Percentiles rank a stretch among this genome's conserved stretches.
Evolutionary conservation across 441 rosid species (phyloP).

Genomic region (Pelargonium fulgidum): DNA sequence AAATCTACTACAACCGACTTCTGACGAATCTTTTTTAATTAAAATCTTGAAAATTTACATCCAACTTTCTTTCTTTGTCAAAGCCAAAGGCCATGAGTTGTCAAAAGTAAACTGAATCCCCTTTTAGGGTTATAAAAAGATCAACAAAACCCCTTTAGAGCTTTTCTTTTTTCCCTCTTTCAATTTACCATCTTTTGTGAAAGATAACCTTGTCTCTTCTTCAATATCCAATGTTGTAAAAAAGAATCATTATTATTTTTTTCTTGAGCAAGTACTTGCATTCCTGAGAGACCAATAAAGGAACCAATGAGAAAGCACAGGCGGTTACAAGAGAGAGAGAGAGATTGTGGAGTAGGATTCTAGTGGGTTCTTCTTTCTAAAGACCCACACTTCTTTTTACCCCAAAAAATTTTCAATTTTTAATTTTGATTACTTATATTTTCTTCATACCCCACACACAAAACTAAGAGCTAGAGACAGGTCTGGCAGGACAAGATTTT

Average conservation of each 20-base stretch:
- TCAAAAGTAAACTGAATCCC: constrained; percentile 24
- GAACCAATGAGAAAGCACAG: constrained; percentile 66
- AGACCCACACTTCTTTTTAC: constrained; percentile 30
- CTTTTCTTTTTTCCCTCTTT: constrained; percentile 13
- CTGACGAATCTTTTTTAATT: no score
- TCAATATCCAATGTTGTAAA: constrained; percentile 19
- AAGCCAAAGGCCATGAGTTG: constrained; percentile 15
- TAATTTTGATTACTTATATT: constrained; percentile 15
- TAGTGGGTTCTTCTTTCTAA: constrained; percentile 50
- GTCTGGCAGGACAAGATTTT: constrained; percentile 49
- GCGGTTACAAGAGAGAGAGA: constrained; percentile 73
- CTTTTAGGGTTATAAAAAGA: constrained; percentile 13
- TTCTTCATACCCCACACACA: constrained; percentile 27
- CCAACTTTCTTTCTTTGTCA: not conserved
- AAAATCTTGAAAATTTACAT: no score
- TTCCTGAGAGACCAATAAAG: constrained; percentile 32
- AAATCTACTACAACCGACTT: no score
- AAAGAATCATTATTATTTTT: constrained; percentile 20
- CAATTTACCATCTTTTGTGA: constrained; percentile 14
- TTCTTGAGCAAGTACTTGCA: constrained; percentile 28
- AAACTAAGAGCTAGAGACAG: constrained; percentile 34
- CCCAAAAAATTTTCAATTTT: constrained; percentile 17
- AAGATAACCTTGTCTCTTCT: constrained; percentile 29
- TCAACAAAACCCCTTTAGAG: constrained; percentile 9
- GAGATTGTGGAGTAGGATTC: constrained; percentile 62